Conservation (phyloP, 306 rosid genomes). For the Pyrus bretschneideri region DNA sequence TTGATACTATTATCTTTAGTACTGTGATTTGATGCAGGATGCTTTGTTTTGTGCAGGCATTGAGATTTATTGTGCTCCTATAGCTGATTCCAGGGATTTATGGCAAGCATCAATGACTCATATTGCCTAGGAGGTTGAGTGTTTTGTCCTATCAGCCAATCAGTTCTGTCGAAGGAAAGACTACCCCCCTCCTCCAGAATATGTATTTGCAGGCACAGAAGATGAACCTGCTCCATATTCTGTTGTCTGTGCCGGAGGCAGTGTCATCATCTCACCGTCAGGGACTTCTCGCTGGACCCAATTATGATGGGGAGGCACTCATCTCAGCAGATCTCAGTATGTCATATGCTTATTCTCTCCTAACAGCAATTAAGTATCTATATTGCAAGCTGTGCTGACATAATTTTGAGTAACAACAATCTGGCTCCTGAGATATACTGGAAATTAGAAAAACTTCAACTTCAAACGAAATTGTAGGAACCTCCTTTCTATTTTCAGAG, state of each 20-base stretch:
- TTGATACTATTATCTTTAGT: background rate
- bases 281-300: slow-evolving; percentile 87
- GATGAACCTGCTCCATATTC: slow-evolving; percentile 69
- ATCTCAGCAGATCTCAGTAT: slow-evolving; percentile 89
- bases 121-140: slow-evolving; percentile 90
- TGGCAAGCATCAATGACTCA: slow-evolving; percentile 96
- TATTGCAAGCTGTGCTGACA: background rate
- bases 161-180: slow-evolving; percentile 89
- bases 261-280: slow-evolving; percentile 85
- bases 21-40: background rate
- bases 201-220: slow-evolving; percentile 61
- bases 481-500: background rate
- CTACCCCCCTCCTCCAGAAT: slow-evolving; percentile 84
- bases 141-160: slow-evolving; percentile 83
- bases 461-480: background rate
- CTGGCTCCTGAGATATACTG: background rate
- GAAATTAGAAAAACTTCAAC: background rate
- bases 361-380: background rate
- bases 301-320: slow-evolving; percentile 84
- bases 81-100: slow-evolving; percentile 69
- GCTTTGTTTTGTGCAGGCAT: slow-evolving; percentile 41
- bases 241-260: slow-evolving; percentile 91
- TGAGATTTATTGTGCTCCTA: slow-evolving; percentile 96
- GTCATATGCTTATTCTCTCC: slow-evolving; percentile 1
- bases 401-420: background rate